phyloP scores from a whole-genome alignment of 1,139 yeast genomes.

The Meyerozyma sp. region DNA sequence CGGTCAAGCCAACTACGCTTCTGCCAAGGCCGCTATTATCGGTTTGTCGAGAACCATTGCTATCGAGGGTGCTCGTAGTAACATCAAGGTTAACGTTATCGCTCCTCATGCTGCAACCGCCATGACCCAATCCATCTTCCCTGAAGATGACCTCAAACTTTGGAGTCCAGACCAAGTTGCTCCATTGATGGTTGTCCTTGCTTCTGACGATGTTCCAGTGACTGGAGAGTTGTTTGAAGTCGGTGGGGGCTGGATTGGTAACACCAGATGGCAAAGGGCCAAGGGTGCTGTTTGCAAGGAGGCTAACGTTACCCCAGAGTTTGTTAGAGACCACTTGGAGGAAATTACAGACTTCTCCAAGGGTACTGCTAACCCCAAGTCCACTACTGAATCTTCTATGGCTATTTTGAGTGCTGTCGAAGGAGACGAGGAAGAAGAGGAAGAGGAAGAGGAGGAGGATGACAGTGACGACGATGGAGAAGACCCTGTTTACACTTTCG shows the following conservation, averaged over 20 bases:
- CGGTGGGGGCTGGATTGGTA: constrained; percentile 91
- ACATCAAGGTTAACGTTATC: constrained; percentile 73
- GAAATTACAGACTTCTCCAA: constrained; percentile 61
- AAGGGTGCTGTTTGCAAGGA: constrained; percentile 68
- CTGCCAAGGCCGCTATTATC: constrained; percentile 86
- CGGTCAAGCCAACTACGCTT: constrained; percentile 94
- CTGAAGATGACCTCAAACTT: constrained; percentile 68
- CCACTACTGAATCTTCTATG: constrained; percentile 75
- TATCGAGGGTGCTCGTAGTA: constrained; percentile 77
- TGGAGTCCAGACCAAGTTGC: constrained; percentile 90
- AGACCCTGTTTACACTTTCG: constrained; percentile 43
- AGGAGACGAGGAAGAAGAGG: constrained; percentile 47
- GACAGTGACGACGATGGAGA: constrained; percentile 50
- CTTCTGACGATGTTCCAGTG: constrained; percentile 66
- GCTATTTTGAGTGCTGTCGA: constrained; percentile 66
- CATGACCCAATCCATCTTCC: constrained; percentile 87
- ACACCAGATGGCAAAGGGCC: constrained; percentile 93
- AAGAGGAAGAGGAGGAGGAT: constrained; percentile 42
- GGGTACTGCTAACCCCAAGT: constrained; percentile 54
- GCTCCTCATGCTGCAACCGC: constrained; percentile 99
- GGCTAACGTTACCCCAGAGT: constrained; percentile 59
- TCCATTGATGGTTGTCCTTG: constrained; percentile 75
- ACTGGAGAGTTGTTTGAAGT: constrained; percentile 58
- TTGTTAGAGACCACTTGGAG: constrained; percentile 61
- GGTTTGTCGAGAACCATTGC: constrained; percentile 86